Evolutionary conservation across 768 basidiomycete genomes (phyloP).

Genomic region (Xerocomellus dryophilus): DNA sequence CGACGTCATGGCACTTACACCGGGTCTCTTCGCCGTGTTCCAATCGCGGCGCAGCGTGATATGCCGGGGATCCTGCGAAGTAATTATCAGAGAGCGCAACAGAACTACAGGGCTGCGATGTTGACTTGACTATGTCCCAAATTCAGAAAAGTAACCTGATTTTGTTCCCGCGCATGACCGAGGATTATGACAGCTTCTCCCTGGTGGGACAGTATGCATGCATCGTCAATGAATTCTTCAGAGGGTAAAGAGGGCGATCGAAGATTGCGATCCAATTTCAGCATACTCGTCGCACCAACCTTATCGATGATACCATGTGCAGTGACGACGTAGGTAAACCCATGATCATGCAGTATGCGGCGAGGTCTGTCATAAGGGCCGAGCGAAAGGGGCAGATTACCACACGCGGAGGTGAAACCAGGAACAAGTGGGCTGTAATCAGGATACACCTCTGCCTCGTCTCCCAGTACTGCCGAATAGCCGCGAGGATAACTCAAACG

Average conservation of each 20-base stretch:
- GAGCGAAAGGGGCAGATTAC: conserved; percentile 16
- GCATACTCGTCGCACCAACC: conserved; percentile 16
- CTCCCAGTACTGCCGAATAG: neutral
- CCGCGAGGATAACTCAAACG: neutral
- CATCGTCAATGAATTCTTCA: conserved; percentile 41
- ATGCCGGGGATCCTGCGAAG: conserved; percentile 7
- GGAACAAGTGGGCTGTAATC: neutral
- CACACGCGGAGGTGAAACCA: neutral
- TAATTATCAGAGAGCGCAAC: conserved; percentile 1
- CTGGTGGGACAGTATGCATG: conserved; percentile 35
- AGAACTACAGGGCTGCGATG: neutral
- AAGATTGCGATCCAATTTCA: conserved; percentile 17
- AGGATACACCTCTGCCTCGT: neutral
- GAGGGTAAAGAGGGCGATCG: conserved; percentile 21
- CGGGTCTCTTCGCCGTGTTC: conserved; percentile 37
- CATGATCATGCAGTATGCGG: conserved; percentile 29
- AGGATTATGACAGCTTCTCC: conserved; percentile 32
- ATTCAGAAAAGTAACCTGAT: conserved; percentile 31
- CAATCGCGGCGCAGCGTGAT: conserved; percentile 27
- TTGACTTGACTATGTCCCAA: conserved; percentile 24
- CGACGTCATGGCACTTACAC: conserved; percentile 42
- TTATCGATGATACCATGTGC: conserved; percentile 39
- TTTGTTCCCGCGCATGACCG: conserved; percentile 38
- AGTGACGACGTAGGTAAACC: conserved; percentile 32
- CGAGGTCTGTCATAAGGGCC: conserved; percentile 40